phyloP scores from a whole-genome alignment of 768 basidiomycete species.

The Calvatia gigantea region DNA sequence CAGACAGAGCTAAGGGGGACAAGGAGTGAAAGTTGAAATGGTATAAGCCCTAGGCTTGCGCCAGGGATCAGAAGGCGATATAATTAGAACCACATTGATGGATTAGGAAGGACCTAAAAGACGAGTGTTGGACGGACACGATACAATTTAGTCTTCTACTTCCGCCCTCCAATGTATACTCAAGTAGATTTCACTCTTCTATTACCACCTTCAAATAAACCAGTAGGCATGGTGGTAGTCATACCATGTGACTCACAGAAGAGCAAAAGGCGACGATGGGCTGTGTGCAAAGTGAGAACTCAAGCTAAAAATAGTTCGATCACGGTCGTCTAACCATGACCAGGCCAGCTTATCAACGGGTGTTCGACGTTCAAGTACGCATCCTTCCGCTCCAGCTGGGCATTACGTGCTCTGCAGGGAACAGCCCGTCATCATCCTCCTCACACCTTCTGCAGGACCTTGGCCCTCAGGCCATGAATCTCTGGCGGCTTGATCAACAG shows the following conservation, averaged over 20 bases:
- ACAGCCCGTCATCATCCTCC: background rate
- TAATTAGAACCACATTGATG: no score
- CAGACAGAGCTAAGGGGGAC: no score
- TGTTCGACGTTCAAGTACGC: background rate
- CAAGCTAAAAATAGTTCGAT: slow-evolving; percentile 1
- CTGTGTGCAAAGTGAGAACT: background rate
- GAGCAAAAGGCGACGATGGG: background rate
- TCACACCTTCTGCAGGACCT: background rate
- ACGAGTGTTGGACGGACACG: no score
- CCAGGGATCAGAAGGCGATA: no score
- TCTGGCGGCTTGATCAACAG: slow-evolving; percentile 14
- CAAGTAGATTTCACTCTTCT: no score
- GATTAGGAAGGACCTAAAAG: no score
- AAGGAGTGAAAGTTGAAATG: no score
- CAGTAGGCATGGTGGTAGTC: no score
- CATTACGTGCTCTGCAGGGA: background rate
- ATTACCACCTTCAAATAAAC: no score
- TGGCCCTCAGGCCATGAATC: background rate
- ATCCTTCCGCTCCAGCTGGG: background rate
- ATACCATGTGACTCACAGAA: background rate
- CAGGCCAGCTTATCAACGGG: background rate
- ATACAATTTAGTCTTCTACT: no score
- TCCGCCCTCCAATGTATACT: no score
- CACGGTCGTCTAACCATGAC: slow-evolving; percentile 5
- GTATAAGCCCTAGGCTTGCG: no score